Conservation (phyloP, 139 green algal species). For the Pleodorina starrii region DNA sequence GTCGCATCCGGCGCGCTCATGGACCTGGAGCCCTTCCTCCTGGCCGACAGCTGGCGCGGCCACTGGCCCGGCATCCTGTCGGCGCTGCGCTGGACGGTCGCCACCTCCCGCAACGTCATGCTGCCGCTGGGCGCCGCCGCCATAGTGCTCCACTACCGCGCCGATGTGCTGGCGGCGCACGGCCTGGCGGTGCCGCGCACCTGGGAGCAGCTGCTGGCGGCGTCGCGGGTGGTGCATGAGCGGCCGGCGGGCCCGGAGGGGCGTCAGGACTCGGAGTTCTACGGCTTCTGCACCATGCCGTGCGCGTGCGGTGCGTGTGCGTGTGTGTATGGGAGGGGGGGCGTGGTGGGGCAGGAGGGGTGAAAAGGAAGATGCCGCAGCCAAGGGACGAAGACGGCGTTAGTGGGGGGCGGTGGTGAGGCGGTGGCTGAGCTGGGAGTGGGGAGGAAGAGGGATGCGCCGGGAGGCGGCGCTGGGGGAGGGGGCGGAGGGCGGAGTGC, state of each 20-base stretch:
- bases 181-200: slow-evolving; percentile 16
- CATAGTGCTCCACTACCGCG: slow-evolving; percentile 35
- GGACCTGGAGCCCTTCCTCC: slow-evolving; percentile 12
- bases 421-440: no score
- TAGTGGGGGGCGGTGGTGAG: no score
- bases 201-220: slow-evolving; percentile 29
- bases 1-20: neutral
- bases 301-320: no score
- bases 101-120: neutral
- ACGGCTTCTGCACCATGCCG: slow-evolving; percentile 37
- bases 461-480: no score
- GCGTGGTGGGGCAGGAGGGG: no score
- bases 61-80: slow-evolving; percentile 14
- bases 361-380: no score
- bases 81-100: neutral
- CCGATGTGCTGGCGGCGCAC: slow-evolving; percentile 23
- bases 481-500: no score
- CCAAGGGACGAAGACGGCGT: no score
- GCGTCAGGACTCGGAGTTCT: neutral
- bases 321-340: no score
- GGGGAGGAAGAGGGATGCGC: no score
- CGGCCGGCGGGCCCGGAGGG: neutral
- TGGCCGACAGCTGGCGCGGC: neutral
- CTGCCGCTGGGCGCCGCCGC: slow-evolving; percentile 10
- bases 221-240: neutral